Conservation (phyloP, 2,329 filamentous ascomycete species). For the Ophiostoma sp. region DNA sequence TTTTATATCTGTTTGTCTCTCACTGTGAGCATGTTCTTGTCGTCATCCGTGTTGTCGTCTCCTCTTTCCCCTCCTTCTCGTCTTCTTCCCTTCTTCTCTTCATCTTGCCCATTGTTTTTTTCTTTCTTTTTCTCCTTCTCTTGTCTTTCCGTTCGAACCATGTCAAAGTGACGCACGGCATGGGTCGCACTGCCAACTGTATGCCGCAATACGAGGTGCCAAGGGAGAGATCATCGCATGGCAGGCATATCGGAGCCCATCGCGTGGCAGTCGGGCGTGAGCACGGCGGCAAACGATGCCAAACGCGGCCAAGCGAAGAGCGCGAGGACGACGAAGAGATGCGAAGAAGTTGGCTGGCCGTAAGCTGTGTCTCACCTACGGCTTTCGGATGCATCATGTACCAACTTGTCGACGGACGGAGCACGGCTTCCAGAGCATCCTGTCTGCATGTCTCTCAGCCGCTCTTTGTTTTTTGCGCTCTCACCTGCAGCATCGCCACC, state of each 20-base stretch:
- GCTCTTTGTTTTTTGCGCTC: neutral
- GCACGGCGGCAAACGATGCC: too few relatives aligned
- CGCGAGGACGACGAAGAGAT: neutral
- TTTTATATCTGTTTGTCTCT: neutral
- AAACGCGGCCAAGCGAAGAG: neutral
- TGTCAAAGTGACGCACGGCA: too few relatives aligned
- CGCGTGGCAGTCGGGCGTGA: neutral
- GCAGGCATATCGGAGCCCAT: neutral
- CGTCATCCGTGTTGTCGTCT: neutral
- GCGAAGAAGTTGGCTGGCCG: neutral
- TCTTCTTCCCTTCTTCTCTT: too few relatives aligned
- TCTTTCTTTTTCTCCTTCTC: too few relatives aligned
- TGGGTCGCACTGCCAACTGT: neutral
- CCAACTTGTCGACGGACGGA: slow-evolving; percentile 1
- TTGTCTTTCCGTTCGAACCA: too few relatives aligned
- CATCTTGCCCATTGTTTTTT: too few relatives aligned
- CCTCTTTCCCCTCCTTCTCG: too few relatives aligned
- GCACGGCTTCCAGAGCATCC: neutral
- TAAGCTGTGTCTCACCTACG: neutral
- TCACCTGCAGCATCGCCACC: too few relatives aligned
- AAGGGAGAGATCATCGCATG: neutral
- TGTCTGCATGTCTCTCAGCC: slow-evolving; percentile 5
- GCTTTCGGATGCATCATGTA: neutral
- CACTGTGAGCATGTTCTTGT: neutral
- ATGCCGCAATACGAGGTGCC: slow-evolving; percentile 1